Evolutionary conservation across 352 stramenopile species (phyloP).

Genomic region (Pythium sp.): DNA sequence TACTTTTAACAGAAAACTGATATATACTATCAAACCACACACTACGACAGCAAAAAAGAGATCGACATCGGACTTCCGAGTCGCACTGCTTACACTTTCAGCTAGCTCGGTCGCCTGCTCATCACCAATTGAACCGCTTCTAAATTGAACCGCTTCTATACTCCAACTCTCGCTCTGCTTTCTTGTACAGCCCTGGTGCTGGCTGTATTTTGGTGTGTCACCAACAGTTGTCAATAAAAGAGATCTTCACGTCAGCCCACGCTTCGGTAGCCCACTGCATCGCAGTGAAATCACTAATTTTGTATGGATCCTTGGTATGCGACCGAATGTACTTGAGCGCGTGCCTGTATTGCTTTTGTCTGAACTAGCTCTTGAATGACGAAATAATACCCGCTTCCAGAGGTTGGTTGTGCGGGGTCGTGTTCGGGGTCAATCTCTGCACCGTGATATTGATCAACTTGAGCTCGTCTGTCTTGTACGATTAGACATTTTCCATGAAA

Average conservation of each 20-base stretch:
- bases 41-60: background rate
- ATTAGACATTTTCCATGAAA: background rate
- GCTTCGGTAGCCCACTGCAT: background rate
- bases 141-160: no score
- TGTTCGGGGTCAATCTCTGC: background rate
- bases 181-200: background rate
- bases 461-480: background rate
- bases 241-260: background rate
- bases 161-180: background rate
- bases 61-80: slow-evolving; percentile 4
- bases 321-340: background rate
- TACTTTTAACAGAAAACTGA: no score
- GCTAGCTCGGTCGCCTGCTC: background rate
- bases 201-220: background rate
- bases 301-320: background rate
- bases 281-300: background rate
- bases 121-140: no score
- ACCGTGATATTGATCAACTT: background rate
- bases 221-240: background rate
- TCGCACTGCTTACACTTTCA: background rate
- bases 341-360: background rate
- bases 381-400: background rate
- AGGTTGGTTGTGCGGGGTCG: background rate
- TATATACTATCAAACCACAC: no score
- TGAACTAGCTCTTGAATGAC: background rate